Conservation (phyloP, 2,329 filamentous ascomycete species). For the Sclerotinia glacialis region DNA sequence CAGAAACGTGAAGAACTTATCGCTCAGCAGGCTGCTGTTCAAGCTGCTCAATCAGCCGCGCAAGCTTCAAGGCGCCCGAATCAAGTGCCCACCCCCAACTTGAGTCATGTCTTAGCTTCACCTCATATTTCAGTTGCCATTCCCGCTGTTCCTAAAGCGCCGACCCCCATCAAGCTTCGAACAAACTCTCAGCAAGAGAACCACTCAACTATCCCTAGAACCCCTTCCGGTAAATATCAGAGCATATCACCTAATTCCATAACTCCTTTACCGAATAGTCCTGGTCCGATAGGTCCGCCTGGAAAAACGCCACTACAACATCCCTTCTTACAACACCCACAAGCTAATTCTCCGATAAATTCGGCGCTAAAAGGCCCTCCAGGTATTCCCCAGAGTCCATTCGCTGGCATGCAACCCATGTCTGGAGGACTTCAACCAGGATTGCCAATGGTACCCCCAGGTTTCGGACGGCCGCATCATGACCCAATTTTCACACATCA, state of each 20-base stretch:
- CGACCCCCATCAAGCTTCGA: constrained; percentile 73
- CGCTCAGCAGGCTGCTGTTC: constrained; percentile 41
- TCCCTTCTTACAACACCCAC: constrained; percentile 53
- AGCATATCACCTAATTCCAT: constrained; percentile 58
- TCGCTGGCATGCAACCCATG: constrained; percentile 52
- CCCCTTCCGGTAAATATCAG: constrained; percentile 56
- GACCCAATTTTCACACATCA: constrained; percentile 56
- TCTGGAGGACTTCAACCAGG: constrained; percentile 54
- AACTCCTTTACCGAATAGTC: constrained; percentile 64
- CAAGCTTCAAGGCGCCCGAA: constrained; percentile 46
- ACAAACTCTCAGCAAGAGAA: constrained; percentile 71
- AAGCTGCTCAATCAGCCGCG: constrained; percentile 43
- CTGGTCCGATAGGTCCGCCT: constrained; percentile 59
- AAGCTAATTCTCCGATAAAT: constrained; percentile 63
- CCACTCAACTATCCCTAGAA: constrained; percentile 63
- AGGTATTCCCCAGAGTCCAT: constrained; percentile 47
- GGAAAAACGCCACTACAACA: constrained; percentile 56
- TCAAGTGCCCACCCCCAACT: constrained; percentile 50
- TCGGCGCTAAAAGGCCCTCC: constrained; percentile 56
- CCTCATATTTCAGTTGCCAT: constrained; percentile 78
- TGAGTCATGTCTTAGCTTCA: constrained; percentile 63
- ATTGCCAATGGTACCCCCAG: constrained; percentile 43
- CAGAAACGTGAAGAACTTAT: constrained; percentile 47
- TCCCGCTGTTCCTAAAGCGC: constrained; percentile 76
- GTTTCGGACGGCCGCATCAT: constrained; percentile 46